Conservation (phyloP, 345 rosid species). For the Nephelium lappaceum region DNA sequence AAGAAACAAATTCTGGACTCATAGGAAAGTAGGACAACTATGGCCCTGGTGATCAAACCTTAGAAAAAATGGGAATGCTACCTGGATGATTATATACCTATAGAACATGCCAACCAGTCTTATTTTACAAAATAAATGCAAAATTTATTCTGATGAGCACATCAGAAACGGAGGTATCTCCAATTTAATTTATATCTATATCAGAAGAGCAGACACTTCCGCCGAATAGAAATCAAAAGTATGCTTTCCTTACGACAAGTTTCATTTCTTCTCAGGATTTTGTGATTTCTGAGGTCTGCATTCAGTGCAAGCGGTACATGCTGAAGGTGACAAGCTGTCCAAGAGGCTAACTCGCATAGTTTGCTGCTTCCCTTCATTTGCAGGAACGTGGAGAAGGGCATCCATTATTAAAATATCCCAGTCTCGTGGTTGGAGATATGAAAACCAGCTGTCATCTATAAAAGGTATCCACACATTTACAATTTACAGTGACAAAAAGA, state of each 20-base stretch:
- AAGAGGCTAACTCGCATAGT: constrained; percentile 57
- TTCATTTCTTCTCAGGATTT: constrained; percentile 33
- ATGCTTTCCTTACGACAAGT: background rate
- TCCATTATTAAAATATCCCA: constrained; percentile 94
- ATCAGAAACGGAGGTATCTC: constrained; percentile 10
- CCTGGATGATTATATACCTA: background rate
- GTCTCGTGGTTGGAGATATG: constrained; percentile 56
- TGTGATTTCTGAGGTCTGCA: constrained; percentile 34
- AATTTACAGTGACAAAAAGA: background rate
- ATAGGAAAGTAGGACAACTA: background rate
- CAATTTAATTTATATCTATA: background rate
- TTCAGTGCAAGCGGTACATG: constrained; percentile 38
- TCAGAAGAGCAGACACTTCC: background rate
- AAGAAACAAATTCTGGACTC: background rate
- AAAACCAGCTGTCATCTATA: constrained; percentile 56
- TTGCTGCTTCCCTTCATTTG: constrained; percentile 67
- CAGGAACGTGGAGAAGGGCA: constrained; percentile 81
- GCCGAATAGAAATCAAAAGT: background rate
- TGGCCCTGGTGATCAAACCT: background rate
- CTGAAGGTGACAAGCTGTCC: constrained; percentile 39
- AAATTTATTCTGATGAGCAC: constrained; percentile 5
- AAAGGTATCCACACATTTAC: constrained; percentile 4
- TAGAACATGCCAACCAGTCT: background rate
- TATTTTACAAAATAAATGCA: background rate
- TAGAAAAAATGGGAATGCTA: background rate